A percentile compares a stretch with the other conserved stretches of the same genome.
phyloP scores from a whole-genome alignment of 345 rosid species.

The Erysimum cheiranthoides region DNA sequence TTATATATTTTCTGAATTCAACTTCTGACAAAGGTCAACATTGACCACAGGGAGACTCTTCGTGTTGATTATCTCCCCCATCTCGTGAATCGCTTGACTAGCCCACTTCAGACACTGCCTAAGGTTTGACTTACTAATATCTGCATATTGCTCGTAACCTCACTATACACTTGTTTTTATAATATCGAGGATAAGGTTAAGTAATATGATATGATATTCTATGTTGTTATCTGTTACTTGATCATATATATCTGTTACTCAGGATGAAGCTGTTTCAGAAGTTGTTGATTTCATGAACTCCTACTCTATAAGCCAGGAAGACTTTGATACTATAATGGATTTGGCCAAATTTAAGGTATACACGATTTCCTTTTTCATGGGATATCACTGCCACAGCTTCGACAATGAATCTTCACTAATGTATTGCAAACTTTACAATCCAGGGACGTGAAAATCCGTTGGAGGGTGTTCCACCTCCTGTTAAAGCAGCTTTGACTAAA shows the following conservation, averaged over 20 bases:
- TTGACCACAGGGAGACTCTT: conserved; percentile 67
- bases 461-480: conserved; percentile 82
- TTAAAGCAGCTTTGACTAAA: conserved; percentile 89
- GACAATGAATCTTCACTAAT: conserved; percentile 24
- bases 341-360: conserved; percentile 82
- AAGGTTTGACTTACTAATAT: conserved; percentile 60
- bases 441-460: conserved; percentile 83
- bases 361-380: conserved; percentile 12
- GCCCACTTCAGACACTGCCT: conserved; percentile 76
- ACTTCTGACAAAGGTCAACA: conserved; percentile 28
- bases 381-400: conserved; percentile 3
- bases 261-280: conserved; percentile 91
- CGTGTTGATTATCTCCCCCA: conserved; percentile 79
- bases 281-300: conserved; percentile 89
- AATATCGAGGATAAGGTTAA: not conserved
- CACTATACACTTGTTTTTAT: conserved; percentile 14
- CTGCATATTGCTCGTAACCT: conserved; percentile 1
- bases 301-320: conserved; percentile 92
- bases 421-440: conserved; percentile 30
- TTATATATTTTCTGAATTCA: not conserved
- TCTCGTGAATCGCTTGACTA: conserved; percentile 72
- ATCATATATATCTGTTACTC: conserved; percentile 40
- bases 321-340: conserved; percentile 77
- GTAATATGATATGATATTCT: conserved; percentile 6
- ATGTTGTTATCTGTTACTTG: conserved; percentile 23